These are phyloP conservation scores for Scenedesmus sp. DNA, from an alignment of 163 green algal genomes.

Conservation along the genomic window DNA sequence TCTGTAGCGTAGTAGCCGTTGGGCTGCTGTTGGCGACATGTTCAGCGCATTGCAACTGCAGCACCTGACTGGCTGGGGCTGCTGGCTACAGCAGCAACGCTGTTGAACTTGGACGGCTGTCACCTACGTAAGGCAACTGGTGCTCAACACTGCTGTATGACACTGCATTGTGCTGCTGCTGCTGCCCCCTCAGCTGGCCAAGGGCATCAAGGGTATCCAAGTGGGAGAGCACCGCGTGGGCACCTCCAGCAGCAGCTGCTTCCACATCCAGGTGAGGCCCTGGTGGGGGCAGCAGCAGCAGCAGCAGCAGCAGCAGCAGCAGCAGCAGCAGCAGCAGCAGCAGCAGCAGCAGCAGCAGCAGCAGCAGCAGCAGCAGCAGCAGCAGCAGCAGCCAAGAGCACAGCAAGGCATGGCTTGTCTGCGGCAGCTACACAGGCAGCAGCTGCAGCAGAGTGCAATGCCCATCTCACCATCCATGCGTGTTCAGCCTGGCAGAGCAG, in stretches of 20 bases:
- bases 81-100: too few species aligned
- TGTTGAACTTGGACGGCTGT: too few species aligned
- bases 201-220: constrained; percentile 17
- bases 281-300: not conserved
- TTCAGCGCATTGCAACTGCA: not conserved
- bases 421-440: not conserved
- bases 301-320: too few species aligned
- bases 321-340: too few species aligned
- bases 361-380: not conserved
- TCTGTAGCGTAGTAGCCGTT: too few species aligned
- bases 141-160: not conserved
- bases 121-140: too few species aligned
- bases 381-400: not conserved
- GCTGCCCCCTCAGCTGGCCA: not conserved
- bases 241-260: constrained; percentile 28
- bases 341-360: constrained; percentile 10
- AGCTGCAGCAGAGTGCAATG: not conserved
- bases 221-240: constrained; percentile 10
- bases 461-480: not conserved
- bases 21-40: too few species aligned
- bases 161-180: not conserved
- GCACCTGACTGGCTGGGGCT: not conserved
- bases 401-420: not conserved
- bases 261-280: constrained; percentile 40
- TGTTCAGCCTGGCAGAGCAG: not conserved